A percentile compares a stretch with the other conserved stretches of the same genome.
These are phyloP conservation scores for Chaetomiaceae sp. DNA, from an alignment of 2,329 filamentous ascomycete genomes.

Conservation along the genomic window DNA sequence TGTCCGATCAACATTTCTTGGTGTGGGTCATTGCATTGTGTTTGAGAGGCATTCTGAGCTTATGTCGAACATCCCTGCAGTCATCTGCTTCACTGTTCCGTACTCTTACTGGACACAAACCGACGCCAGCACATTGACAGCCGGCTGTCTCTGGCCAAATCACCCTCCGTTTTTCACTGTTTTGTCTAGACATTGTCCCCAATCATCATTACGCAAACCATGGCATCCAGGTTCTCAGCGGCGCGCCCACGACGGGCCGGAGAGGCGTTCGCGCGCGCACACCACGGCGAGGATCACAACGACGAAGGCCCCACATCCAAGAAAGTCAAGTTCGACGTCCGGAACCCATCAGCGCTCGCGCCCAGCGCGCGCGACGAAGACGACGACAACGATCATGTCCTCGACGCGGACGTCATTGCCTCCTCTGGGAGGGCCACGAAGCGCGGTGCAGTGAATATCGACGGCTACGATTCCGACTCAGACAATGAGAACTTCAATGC, in stretches of 20 bases:
- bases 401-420: conserved; percentile 92
- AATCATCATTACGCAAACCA: not conserved
- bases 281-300: conserved; percentile 53
- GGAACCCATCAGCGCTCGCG: conserved; percentile 88
- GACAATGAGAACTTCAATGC: conserved; percentile 83
- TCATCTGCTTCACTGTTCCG: no score
- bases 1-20: no score
- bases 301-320: conserved; percentile 41
- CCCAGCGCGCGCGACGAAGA: conserved; percentile 66
- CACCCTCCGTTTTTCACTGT: not conserved
- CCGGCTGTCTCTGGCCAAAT: no score
- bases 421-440: conserved; percentile 70
- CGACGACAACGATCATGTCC: conserved; percentile 53
- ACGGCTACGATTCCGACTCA: conserved; percentile 95
- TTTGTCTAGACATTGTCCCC: not conserved
- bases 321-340: conserved; percentile 87
- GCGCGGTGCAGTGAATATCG: conserved; percentile 90
- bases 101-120: no score
- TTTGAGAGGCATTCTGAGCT: no score
- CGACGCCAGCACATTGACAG: no score
- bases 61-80: no score
- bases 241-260: conserved; percentile 78
- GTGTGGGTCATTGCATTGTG: no score
- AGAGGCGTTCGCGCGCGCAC: conserved; percentile 72
- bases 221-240: conserved; percentile 50